These are phyloP conservation scores for Hemisphaericaspora xylanilytica DNA, from an alignment of 1,139 yeast genomes.

Conservation along the genomic window DNA sequence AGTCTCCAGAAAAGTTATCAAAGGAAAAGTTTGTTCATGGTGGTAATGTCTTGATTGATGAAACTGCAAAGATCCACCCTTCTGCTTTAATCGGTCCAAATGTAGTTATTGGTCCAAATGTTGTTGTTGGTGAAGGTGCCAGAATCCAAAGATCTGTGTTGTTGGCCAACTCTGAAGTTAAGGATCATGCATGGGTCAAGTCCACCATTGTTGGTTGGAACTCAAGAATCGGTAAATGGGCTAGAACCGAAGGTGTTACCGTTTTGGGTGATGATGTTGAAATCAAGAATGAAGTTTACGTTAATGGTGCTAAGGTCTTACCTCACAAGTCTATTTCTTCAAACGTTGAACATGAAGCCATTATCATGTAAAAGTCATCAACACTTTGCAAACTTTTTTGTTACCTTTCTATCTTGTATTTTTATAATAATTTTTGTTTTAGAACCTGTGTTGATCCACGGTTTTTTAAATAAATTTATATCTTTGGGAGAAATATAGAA, in stretches of 20 bases:
- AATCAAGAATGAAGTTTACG: conserved; percentile 96
- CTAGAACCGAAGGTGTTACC: conserved; percentile 96
- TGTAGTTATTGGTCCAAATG: conserved; percentile 97
- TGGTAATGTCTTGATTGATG: conserved; percentile 95
- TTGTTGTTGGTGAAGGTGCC: conserved; percentile 95
- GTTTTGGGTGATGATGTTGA: conserved; percentile 99
- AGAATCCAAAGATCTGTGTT: conserved; percentile 96
- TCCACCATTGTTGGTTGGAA: conserved; percentile 99
- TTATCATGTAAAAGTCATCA: conserved; percentile 93
- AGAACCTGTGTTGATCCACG: conserved; percentile 6
- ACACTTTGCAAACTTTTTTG: too few relatives aligned
- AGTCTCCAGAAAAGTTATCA: conserved; percentile 68
- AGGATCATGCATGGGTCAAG: conserved; percentile 98
- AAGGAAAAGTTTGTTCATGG: conserved; percentile 72
- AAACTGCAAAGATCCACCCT: conserved; percentile 90
- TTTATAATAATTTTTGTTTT: conserved; percentile 4
- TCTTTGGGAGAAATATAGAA: conserved; percentile 1
- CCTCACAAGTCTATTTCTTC: conserved; percentile 97
- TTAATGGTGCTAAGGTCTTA: conserved; percentile 97
- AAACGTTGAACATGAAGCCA: conserved; percentile 95
- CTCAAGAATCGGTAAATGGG: conserved; percentile 98
- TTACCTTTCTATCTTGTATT: conserved; percentile 1
- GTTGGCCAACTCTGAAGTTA: conserved; percentile 84
- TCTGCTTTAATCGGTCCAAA: conserved; percentile 97
- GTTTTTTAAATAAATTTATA: too few relatives aligned